These are phyloP conservation scores for Dimocarpus longan DNA, from an alignment of 345 rosid genomes.

Conservation along the genomic window DNA sequence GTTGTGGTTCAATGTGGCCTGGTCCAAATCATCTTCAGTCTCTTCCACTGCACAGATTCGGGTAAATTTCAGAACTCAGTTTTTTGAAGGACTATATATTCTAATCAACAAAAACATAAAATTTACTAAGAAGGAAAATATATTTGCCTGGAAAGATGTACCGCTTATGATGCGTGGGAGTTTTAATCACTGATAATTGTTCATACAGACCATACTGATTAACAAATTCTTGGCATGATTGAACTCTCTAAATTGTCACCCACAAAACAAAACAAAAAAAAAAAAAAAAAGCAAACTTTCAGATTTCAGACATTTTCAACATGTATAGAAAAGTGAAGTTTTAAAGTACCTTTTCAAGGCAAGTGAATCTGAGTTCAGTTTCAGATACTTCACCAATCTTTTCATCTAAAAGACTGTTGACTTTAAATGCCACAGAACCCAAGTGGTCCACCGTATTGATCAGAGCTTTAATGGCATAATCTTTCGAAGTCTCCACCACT, in stretches of 20 bases:
- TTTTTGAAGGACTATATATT: not conserved
- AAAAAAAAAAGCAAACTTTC: not conserved
- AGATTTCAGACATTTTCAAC: not conserved
- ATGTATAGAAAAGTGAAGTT: constrained; percentile 4
- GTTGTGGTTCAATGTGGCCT: constrained; percentile 19
- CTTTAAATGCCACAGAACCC: constrained; percentile 80
- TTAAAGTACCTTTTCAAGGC: constrained; percentile 58
- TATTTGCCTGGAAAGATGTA: constrained; percentile 73
- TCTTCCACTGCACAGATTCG: constrained; percentile 34
- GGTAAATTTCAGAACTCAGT: not conserved
- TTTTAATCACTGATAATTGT: constrained; percentile 45
- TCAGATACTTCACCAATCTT: constrained; percentile 50
- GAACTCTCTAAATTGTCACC: constrained; percentile 45
- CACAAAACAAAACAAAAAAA: not conserved
- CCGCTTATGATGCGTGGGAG: constrained; percentile 57
- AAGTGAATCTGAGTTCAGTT: constrained; percentile 52
- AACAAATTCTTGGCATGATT: constrained; percentile 51
- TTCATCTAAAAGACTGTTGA: constrained; percentile 52
- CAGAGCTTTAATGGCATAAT: constrained; percentile 72
- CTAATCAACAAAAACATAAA: not conserved
- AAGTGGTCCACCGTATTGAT: constrained; percentile 82
- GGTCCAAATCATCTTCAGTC: constrained; percentile 14
- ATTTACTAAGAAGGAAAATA: not conserved
- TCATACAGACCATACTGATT: constrained; percentile 54
- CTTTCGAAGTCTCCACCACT: constrained; percentile 67